Base-by-base conservation (phyloP, 768 basidiomycete species). In the Aureoboletus auriporus region DNA sequence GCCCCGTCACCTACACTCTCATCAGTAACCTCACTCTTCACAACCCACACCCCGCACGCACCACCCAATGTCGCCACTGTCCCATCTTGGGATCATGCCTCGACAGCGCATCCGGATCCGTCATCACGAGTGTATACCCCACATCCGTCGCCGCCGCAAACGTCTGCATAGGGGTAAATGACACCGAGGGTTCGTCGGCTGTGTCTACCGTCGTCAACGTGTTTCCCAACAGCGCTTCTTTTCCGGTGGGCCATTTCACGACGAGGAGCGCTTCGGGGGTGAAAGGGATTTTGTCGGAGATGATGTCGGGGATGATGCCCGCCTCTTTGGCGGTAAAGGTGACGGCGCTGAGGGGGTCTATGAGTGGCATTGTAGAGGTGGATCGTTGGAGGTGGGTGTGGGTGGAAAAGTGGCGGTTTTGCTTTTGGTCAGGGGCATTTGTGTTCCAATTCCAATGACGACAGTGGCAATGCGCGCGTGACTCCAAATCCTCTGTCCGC, bases 41-140 rank as follows among this genome's bases (percentile, higher is more conserved):
- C 34, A 20, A 41, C 40, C 31, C 27, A 36, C 8, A 5, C 23
- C 9, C n/a, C 4, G 13, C 1, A 55, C 72, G 59, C 51, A 81
- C 77, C 31, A 82, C 64, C 79, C 79, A 81, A 48, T 82, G 80
- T 39, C 79, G 70, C 69, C 77, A 82, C 51, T 80, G 60, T 1
- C 74, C 68, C 59, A 67, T 77, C 54, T 70, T 76, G 1, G 76
- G 78, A 33, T 78, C 70, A 7, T 52, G 60, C 39, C 74, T 64
- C 1, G 76, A 78, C 0, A 80, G 80, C 4, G 80, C 80, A 49
- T 82, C 80, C 2, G 80, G 80, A 56, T 82, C 80, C 4, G 74
- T 74, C 76, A 80, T 74, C 30, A 78, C 75, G 31, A 81, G 63
- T 8, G 80, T 80, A 52, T 79, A 81, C 4, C 69, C 69, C 8